These are phyloP conservation scores for Yamadazyma akitaensis DNA, from an alignment of 805 yeast species.

Conservation along the genomic window DNA sequence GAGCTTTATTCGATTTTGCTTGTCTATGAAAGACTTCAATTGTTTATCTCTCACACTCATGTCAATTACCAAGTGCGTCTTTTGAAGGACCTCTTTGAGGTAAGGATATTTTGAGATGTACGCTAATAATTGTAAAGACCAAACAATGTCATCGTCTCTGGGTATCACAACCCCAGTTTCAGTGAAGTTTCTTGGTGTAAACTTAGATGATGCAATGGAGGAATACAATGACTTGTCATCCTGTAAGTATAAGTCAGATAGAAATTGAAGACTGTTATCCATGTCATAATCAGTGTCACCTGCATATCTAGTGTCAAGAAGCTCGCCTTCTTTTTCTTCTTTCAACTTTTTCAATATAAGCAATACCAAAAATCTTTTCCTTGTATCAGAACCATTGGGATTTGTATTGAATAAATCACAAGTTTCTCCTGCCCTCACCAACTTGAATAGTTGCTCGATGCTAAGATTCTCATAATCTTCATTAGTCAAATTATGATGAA, in stretches of 20 bases:
- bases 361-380: conserved; percentile 34
- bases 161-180: conserved; percentile 78
- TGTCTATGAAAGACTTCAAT: conserved; percentile 33
- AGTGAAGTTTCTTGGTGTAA: conserved; percentile 38
- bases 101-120: conserved; percentile 89
- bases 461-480: conserved; percentile 40
- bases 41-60: conserved; percentile 48
- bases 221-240: conserved; percentile 23
- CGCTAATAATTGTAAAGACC: conserved; percentile 90
- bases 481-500: conserved; percentile 25
- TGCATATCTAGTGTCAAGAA: conserved; percentile 28
- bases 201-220: conserved; percentile 22
- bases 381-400: conserved; percentile 26
- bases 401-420: conserved; percentile 5
- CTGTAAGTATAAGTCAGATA: conserved; percentile 38
- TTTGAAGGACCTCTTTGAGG: conserved; percentile 69
- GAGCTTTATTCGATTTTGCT: conserved; percentile 31
- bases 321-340: conserved; percentile 34
- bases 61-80: conserved; percentile 69
- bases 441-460: conserved; percentile 36
- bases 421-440: conserved; percentile 25
- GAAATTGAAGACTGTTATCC: conserved; percentile 41
- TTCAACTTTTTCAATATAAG: conserved; percentile 35
- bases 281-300: conserved; percentile 36
- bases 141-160: conserved; percentile 86